phyloP scores from a whole-genome alignment of 169 alveolate genomes.

The Theileria parva region DNA sequence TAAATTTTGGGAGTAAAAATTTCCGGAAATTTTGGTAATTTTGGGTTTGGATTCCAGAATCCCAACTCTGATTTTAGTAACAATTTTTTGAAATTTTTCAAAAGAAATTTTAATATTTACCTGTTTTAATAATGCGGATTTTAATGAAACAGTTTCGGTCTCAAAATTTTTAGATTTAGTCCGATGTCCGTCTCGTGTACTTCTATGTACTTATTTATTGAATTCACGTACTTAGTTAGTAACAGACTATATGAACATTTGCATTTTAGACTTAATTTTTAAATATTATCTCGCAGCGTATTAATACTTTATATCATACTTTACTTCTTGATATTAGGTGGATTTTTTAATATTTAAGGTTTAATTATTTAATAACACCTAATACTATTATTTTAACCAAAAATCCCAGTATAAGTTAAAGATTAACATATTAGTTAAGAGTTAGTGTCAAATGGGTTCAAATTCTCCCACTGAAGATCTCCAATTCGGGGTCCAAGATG shows the following conservation, averaged over 20 bases:
- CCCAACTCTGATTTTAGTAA: not conserved
- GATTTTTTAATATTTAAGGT: not conserved
- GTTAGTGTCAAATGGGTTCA: not conserved
- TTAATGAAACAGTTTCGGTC: not conserved
- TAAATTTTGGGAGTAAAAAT: too few relatives aligned
- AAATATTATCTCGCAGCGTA: not conserved
- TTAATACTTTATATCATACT: not conserved
- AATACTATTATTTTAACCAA: not conserved
- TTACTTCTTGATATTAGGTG: not conserved
- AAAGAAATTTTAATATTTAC: too few relatives aligned
- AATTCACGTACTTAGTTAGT: not conserved
- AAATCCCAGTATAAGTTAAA: not conserved
- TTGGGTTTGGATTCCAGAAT: not conserved
- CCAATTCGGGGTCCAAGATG: not conserved
- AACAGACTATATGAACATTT: not conserved
- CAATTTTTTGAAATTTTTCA: not conserved
- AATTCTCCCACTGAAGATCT: not conserved
- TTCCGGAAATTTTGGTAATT: not conserved
- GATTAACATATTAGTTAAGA: not conserved
- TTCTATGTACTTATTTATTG: not conserved
- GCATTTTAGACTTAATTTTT: too few relatives aligned
- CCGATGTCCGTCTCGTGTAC: not conserved
- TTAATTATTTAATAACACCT: not conserved
- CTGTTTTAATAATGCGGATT: too few relatives aligned
- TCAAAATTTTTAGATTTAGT: not conserved